Evolutionary conservation across 2,329 filamentous ascomycete genomes (phyloP), one percentile per base, ranked within the genome.

Genomic region (Cladosporium sp.): DNA sequence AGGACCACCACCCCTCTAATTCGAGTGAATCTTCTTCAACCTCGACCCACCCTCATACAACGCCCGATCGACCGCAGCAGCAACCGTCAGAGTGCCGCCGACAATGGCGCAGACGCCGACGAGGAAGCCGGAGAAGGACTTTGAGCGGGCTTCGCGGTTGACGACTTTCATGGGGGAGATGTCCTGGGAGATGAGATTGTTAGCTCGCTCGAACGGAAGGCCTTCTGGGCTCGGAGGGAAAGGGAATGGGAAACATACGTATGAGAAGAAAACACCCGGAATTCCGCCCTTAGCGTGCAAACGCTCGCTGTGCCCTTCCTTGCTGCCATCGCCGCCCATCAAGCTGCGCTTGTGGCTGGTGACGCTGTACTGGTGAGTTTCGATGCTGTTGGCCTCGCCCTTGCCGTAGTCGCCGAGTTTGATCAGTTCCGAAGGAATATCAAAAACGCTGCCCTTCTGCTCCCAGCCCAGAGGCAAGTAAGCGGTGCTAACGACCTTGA

Each of bases 111-210:
- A 98, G 16, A 98, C 82, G 41, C 93, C 93, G 1, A 93, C 92
- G 52, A 98, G 71, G 76, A 98, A 98, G 15, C 88, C 88, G 0
- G 88, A 83, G 68, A 98, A 94, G 4, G 86, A 86, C 77, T 97
- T 97, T 53, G 84, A 77, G 40, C 88, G 82, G 58, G 88, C 85
- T 73, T 98, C 94, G 49, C 91, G 86, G 75, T 98, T 98, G 72
- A 98, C 86, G 54, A 98, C 92, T 74, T 97, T 98, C 93, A 98
- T 98, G 4, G 93, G 93, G 2, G 92, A 97, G 68, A 98, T 98
- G 62, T 98, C 93, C 61, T 66, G 43, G 20, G 35, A 49, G 3
- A 49, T 19, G 27, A 29, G n/a, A 18, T 5, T 1, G n/a, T 22
- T n/a, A 22, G 7, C 13, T 15, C n/a, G 32, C 12, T 18, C 20